Evolutionary conservation across 345 rosid species (phyloP).

Genomic region (Rhizophora mangle): DNA sequence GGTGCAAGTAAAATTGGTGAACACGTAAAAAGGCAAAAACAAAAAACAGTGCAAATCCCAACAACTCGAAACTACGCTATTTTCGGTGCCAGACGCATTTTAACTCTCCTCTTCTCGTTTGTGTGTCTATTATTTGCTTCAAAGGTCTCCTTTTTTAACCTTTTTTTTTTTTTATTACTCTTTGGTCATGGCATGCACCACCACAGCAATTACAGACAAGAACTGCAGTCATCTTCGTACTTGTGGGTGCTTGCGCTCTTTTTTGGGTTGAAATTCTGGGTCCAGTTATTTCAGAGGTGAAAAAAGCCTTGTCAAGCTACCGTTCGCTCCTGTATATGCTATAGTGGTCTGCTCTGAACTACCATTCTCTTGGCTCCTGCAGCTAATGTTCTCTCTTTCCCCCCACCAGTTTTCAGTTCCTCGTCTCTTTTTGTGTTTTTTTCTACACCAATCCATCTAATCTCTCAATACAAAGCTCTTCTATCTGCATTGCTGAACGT

Average conservation of each 20-base stretch:
- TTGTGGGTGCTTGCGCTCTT: too few species aligned
- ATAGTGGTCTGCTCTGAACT: background rate
- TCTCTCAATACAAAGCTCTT: background rate
- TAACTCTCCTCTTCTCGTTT: background rate
- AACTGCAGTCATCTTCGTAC: too few species aligned
- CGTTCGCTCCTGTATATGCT: background rate
- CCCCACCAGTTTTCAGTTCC: background rate
- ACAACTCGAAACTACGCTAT: background rate
- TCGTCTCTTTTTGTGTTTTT: background rate
- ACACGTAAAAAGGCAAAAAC: background rate
- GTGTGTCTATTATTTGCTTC: background rate
- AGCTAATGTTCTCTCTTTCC: background rate
- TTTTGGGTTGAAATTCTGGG: too few species aligned
- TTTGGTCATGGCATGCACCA: too few species aligned
- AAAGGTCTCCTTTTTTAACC: background rate
- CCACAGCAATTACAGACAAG: too few species aligned
- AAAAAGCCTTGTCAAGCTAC: background rate
- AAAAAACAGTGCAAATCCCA: constrained; percentile 11
- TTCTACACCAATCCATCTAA: background rate
- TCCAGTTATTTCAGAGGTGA: too few species aligned
- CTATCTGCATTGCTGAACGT: too few species aligned
- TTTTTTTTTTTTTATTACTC: too few species aligned
- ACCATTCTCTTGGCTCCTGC: constrained; percentile 3
- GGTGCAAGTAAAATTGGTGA: too few species aligned
- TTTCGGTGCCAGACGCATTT: constrained; percentile 10